Percentiles rank a stretch among this genome's conserved stretches.
These are phyloP conservation scores for Rhododendron kiyosumense DNA, from an alignment of 148 eudicot species.

Conservation along the genomic window DNA sequence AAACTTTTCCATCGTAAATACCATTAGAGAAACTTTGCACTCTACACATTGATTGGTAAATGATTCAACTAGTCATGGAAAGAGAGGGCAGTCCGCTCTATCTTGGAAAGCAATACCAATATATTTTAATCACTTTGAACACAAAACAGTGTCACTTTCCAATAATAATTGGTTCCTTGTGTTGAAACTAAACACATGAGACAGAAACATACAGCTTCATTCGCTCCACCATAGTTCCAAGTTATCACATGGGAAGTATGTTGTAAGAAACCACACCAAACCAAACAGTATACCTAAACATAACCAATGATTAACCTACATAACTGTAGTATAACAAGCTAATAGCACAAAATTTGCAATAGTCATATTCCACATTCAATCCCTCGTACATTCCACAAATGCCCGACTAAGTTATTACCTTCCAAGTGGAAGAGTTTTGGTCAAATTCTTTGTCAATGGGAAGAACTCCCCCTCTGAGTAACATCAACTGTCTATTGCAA, in stretches of 20 bases:
- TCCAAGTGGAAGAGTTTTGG: conserved; percentile 25
- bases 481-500: too few relatives aligned
- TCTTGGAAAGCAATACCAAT: too few relatives aligned
- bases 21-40: too few relatives aligned
- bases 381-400: conserved; percentile 9
- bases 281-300: not conserved
- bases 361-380: conserved; percentile 7
- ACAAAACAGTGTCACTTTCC: too few relatives aligned
- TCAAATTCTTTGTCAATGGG: conserved; percentile 50
- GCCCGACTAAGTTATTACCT: conserved; percentile 45
- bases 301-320: not conserved
- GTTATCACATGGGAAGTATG: not conserved
- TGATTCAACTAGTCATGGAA: too few relatives aligned
- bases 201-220: too few relatives aligned
- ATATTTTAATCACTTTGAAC: too few relatives aligned
- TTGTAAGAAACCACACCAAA: not conserved
- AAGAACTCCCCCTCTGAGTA: conserved; percentile 18
- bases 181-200: too few relatives aligned
- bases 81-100: too few relatives aligned
- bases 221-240: not conserved
- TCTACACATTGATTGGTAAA: too few relatives aligned
- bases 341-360: not conserved
- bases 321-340: not conserved
- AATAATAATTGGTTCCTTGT: too few relatives aligned
- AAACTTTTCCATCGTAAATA: too few relatives aligned